Base-by-base conservation (phyloP, 1,139 yeast genomes). In the Blastobotrys aristatus region DNA sequence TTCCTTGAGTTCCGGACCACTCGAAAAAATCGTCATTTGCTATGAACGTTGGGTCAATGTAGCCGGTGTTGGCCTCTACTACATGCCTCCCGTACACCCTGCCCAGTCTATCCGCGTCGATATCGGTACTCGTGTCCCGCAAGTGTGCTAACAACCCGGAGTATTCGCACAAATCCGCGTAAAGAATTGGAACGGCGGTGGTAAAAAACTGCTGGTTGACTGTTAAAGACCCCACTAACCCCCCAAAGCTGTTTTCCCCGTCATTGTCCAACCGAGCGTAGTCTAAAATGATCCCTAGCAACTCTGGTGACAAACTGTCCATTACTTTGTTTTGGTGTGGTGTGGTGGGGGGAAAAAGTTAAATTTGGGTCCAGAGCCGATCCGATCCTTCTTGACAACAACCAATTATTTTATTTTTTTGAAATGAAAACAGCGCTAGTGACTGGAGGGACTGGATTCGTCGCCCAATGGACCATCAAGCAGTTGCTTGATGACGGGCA, bases 381-480 rank as follows among this genome's bases (percentile, higher is more conserved):
- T n/a, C n/a, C n/a, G 27, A 24, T 6, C 8, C 27, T 24, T 24
- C 27, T 24, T 24, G 27, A 24, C 27, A 24, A 10, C 27, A 24
- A 24, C 27, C 5, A 24, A 24, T 6, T 6, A 24, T 10, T 6
- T 24, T 5, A n/a, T n/a, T n/a, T n/a, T n/a, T n/a, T n/a, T n/a
- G n/a, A n/a, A 31, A 18, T 18, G 24, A 30, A 30, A 30, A 18
- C 34, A 26, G 32, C 16, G 18, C 16, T 40, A 20, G 37, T 40
- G 18, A 40, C 44, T 5, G 44, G 44, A 4, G 44, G 37, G 3
- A 31, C 36, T 3, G 37, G 44, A 13, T 40, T 40, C 21, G 44
- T 40, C 3, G 44, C 44, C 8, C 44, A 40, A 22, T 33, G 36
- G 30, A 22, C 27, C 16, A 13, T 40, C 18, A 20, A 40, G 6